Evolutionary conservation across 2,329 filamentous ascomycete species (phyloP).

Genomic region (Amylocarpus encephaloides): DNA sequence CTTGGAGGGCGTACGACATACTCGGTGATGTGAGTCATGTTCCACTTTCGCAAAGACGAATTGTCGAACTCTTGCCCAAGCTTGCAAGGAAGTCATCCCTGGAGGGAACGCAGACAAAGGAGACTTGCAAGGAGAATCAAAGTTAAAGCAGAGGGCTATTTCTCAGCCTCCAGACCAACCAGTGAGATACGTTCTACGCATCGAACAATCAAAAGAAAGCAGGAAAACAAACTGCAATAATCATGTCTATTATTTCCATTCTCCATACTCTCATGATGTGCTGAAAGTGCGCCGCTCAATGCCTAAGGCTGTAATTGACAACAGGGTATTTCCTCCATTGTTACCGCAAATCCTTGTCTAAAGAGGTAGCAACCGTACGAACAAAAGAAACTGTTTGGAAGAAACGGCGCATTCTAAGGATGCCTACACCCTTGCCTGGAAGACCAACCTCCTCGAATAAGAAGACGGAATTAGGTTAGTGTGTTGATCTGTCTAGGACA

Average conservation of each 20-base stretch:
- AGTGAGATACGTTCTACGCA: no score
- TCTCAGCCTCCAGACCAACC: no score
- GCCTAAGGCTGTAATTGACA: neutral
- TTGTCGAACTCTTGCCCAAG: no score
- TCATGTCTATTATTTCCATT: conserved; percentile 6
- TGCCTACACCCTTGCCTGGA: neutral
- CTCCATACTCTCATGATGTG: neutral
- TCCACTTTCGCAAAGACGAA: no score
- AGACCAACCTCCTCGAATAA: conserved; percentile 1
- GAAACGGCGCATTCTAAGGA: neutral
- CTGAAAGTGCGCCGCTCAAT: neutral
- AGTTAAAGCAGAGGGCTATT: no score
- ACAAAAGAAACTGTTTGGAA: conserved; percentile 3
- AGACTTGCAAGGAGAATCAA: no score
- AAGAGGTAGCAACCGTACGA: neutral
- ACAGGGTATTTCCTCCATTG: conserved; percentile 16
- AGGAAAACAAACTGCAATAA: neutral
- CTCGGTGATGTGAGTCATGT: no score
- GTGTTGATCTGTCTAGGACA: conserved; percentile 30
- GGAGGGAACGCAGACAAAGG: no score
- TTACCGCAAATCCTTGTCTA: conserved; percentile 4
- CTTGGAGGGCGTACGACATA: no score
- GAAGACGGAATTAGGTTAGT: neutral
- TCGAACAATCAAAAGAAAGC: neutral
- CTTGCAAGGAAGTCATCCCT: no score